Base-by-base conservation (phyloP, 805 yeast species). In the Ogataea thermomethanolica region DNA sequence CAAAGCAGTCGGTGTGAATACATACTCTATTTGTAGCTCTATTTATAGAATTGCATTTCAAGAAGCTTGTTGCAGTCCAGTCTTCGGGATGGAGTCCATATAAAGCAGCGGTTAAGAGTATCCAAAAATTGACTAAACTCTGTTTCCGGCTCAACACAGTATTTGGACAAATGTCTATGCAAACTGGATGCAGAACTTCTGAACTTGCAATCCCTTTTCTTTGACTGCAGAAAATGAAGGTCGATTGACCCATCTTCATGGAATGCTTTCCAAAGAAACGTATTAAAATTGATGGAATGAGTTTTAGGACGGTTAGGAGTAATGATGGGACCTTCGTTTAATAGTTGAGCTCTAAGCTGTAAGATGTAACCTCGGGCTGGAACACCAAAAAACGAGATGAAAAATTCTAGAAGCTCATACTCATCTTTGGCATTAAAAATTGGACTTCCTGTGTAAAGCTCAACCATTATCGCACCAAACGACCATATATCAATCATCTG, bases 381-480 rank as follows among this genome's bases (percentile, higher is more conserved):
- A 1, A 67, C 58, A 1, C 80, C 81, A 46, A 75, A 66, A 31
- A 66, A 49, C 35, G 71, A 74, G 3, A 73, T 36, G 8, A 69
- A 64, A 14, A 61, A 55, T 1, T 70, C 69, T 24, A 75, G 51
- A 33, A 76, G 71, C 32, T 74, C 78, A 23, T 63, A 55, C 46
- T 77, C 81, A 41, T 69, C 69, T 30, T 62, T 65, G 1, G 76
- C 78, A 4, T 79, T 74, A 27, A 76, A 66, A 9, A 75, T 44
- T 0, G 62, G 76, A 45, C 23, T 67, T 48, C 82, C 82, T 52
- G 48, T 71, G 51, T 84, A 90, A 34, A 91, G 66, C 61, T 93
- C 99, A 1, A 93, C 95, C 25, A 88, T 78, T 36, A 93, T 87
- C 58, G 97, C 85, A 0, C 96, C 99, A 31, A 90, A 67, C 0